phyloP scores from a whole-genome alignment of 78 protist species.

The Capsaspora owczarzaki region DNA sequence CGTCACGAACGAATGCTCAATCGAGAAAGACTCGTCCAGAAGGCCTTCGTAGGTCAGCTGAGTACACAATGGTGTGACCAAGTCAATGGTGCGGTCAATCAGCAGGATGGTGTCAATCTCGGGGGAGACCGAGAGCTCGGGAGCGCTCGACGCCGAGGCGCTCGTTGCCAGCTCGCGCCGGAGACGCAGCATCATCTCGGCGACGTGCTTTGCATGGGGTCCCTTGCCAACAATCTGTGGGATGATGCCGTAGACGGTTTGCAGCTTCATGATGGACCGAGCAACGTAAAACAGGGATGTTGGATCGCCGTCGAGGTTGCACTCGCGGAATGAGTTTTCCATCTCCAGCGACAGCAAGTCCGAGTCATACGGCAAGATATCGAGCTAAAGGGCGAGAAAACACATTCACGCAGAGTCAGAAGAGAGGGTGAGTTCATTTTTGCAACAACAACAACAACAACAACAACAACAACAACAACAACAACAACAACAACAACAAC shows the following conservation, averaged over 20 bases:
- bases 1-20: constrained; percentile 8
- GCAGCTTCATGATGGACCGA: constrained; percentile 57
- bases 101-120: constrained; percentile 62
- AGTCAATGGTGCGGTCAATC: constrained; percentile 66
- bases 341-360: constrained; percentile 79
- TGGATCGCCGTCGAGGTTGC: constrained; percentile 53
- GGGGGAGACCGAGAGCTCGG: not conserved
- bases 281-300: constrained; percentile 51
- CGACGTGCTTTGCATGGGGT: constrained; percentile 14
- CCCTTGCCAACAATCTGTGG: constrained; percentile 72
- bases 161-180: constrained; percentile 8
- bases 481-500: not conserved
- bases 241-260: constrained; percentile 60
- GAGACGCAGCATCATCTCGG: constrained; percentile 34
- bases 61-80: constrained; percentile 50
- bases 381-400: constrained; percentile 48
- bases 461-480: too few relatives aligned
- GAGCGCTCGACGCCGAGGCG: not conserved
- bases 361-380: constrained; percentile 72
- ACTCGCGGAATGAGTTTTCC: constrained; percentile 38
- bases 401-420: too few relatives aligned
- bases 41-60: constrained; percentile 90
- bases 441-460: too few relatives aligned
- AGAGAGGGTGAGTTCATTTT: too few relatives aligned
- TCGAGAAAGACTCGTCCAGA: constrained; percentile 73